These are phyloP conservation scores for Mercurialis annua DNA, from an alignment of 345 rosid genomes.

Conservation along the genomic window DNA sequence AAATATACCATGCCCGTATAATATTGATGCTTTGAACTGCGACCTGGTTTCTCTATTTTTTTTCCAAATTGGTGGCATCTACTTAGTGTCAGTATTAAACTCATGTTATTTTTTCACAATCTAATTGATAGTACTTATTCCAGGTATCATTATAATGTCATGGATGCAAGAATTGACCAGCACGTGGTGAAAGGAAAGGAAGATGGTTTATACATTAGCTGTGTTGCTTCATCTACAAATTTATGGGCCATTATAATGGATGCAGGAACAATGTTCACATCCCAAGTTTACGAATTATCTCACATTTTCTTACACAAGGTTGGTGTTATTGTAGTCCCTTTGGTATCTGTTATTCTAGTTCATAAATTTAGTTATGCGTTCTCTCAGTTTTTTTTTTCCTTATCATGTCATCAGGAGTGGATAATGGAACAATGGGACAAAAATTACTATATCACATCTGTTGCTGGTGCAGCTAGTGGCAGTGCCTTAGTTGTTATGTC, in stretches of 20 bases:
- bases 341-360: not conserved
- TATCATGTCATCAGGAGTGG: constrained; percentile 11
- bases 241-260: constrained; percentile 30
- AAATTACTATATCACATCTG: constrained; percentile 15
- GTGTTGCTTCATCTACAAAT: constrained; percentile 22
- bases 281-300: constrained; percentile 27
- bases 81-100: not conserved
- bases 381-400: constrained; percentile 3
- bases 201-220: constrained; percentile 27
- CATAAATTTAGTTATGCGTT: not conserved
- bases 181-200: constrained; percentile 27
- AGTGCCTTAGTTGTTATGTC: constrained; percentile 27
- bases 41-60: not conserved
- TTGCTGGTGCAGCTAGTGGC: constrained; percentile 21
- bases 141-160: constrained; percentile 28
- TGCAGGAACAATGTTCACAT: constrained; percentile 25
- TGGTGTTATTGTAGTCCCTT: not conserved
- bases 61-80: not conserved
- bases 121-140: not conserved
- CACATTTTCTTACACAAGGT: constrained; percentile 27
- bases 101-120: not conserved
- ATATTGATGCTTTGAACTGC: not conserved
- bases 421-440: constrained; percentile 21
- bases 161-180: constrained; percentile 20
- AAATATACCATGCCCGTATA: not conserved